Evolutionary conservation across 176 grass and related monocot species (phyloP).

Genomic region (Guadua angustifolia): DNA sequence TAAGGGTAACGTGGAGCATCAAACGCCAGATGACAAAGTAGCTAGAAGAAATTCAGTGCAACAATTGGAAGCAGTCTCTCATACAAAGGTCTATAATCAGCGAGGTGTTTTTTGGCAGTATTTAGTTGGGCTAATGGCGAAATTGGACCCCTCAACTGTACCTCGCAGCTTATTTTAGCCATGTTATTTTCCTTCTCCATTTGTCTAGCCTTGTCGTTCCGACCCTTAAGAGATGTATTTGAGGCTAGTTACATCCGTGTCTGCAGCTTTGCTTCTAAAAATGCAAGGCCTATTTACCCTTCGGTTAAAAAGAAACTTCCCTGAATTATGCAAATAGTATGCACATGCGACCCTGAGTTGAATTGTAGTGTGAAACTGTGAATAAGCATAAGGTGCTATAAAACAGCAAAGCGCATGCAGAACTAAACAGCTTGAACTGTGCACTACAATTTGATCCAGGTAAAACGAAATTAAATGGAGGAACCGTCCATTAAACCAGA

Average conservation of each 20-base stretch:
- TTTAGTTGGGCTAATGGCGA: neutral
- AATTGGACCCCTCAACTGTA: neutral
- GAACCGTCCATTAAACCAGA: neutral
- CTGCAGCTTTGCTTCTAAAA: neutral
- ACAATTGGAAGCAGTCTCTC: neutral
- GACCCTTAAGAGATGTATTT: neutral
- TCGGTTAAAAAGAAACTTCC: neutral
- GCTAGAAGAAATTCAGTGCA: neutral
- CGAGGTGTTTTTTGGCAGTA: neutral
- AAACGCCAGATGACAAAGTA: neutral
- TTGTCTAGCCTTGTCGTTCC: neutral
- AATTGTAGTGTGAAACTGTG: neutral
- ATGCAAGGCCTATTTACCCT: neutral
- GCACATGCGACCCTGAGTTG: neutral
- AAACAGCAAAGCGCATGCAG: constrained; percentile 17
- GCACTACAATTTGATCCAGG: neutral
- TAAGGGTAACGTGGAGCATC: neutral
- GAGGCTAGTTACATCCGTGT: neutral
- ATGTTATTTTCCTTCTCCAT: neutral
- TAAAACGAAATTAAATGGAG: neutral
- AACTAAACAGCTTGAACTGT: neutral
- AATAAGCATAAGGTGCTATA: neutral
- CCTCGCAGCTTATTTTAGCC: neutral
- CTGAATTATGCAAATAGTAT: neutral
- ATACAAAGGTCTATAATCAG: constrained; percentile 3